Conservation (phyloP, 345 rosid genomes). For the Eucalyptus brandiana region DNA sequence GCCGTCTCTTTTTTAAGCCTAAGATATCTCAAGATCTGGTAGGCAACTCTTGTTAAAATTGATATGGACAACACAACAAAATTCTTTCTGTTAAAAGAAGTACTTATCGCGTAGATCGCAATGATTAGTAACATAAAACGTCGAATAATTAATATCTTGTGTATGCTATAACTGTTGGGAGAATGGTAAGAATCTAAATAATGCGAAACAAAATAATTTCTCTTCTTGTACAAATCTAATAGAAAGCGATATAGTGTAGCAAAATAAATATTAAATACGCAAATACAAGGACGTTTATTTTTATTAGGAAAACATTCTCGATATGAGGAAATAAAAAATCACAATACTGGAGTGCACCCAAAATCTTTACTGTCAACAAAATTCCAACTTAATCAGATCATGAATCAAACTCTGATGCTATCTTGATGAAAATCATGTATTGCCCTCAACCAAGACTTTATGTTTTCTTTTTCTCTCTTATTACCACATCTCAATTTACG, state of each 20-base stretch:
- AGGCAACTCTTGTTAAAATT: neutral
- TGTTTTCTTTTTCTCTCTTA: too few species aligned
- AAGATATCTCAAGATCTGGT: neutral
- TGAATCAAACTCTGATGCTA: too few species aligned
- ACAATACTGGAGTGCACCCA: accelerated
- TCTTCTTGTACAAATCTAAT: too few species aligned
- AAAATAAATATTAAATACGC: too few species aligned
- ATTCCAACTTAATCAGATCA: accelerated
- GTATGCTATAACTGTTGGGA: accelerated
- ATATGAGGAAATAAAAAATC: too few species aligned
- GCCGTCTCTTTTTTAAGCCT: neutral
- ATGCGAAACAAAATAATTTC: too few species aligned
- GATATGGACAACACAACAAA: neutral
- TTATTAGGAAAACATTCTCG: accelerated
- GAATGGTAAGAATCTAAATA: too few species aligned
- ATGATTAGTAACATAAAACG: neutral
- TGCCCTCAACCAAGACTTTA: too few species aligned
- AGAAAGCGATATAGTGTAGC: accelerated
- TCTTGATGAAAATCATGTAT: too few species aligned
- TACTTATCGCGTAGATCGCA: neutral
- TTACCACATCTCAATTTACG: too few species aligned
- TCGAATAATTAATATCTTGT: neutral
- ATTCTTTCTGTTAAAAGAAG: neutral
- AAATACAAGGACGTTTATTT: accelerated
- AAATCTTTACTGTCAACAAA: too few species aligned